A percentile compares a stretch with the other conserved stretches of the same genome.
phyloP scores from a whole-genome alignment of 345 rosid genomes.

The Cardamine chenopodiifolia region DNA sequence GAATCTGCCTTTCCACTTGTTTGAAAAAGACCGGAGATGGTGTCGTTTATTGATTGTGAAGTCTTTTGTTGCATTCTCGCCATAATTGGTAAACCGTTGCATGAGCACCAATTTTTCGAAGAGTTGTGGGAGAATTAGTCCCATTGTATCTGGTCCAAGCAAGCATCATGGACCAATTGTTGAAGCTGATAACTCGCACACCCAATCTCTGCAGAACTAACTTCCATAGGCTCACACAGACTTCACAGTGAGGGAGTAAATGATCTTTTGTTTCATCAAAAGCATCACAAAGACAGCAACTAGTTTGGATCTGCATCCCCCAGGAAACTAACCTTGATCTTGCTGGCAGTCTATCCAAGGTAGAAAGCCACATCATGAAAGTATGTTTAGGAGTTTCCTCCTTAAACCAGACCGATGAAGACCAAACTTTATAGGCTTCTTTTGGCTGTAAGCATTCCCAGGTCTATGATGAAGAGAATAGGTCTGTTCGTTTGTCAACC shows the following conservation, averaged over 20 bases:
- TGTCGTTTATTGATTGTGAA: neutral
- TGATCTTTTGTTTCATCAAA: neutral
- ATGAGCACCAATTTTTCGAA: neutral
- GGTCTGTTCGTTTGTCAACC: no score
- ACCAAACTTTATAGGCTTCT: neutral
- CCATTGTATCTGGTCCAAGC: neutral
- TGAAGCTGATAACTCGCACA: neutral
- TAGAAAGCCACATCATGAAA: neutral
- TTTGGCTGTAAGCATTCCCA: neutral
- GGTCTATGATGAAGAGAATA: neutral
- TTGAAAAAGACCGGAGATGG: neutral
- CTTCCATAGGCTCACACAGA: neutral
- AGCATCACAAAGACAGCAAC: neutral
- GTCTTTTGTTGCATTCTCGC: neutral
- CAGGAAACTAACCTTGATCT: neutral
- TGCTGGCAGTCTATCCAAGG: neutral
- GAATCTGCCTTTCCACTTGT: neutral
- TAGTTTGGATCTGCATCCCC: neutral
- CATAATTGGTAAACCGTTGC: neutral
- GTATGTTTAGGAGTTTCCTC: neutral
- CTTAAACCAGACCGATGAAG: neutral
- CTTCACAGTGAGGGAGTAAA: neutral
- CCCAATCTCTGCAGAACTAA: neutral
- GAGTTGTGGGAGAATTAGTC: neutral
- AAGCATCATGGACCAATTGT: neutral